Conservation (phyloP, 1,284 basidiomycete genomes). For the Cryptococcus sp. region DNA sequence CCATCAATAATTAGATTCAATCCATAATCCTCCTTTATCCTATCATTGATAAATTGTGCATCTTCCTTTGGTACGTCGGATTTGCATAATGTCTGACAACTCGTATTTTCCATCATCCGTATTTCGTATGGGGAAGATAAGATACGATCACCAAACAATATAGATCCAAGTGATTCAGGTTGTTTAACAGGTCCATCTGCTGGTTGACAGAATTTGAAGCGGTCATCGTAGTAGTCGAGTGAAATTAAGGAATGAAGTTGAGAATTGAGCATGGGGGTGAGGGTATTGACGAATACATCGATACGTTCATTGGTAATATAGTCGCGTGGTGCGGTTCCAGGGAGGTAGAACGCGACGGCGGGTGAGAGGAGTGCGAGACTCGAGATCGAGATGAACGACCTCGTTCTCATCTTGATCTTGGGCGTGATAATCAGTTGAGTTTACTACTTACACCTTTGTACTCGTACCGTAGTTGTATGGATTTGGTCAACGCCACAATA, state of each 20-base stretch:
- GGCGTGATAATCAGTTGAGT: no score
- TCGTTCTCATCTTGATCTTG: no score
- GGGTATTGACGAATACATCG: slow-evolving; percentile 69
- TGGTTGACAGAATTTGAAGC: slow-evolving; percentile 84
- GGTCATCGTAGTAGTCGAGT: slow-evolving; percentile 36
- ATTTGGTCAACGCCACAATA: no score
- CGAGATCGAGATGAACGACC: background rate
- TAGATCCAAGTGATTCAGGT: slow-evolving; percentile 85
- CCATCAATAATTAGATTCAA: slow-evolving; percentile 95
- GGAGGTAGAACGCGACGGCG: slow-evolving; percentile 61
- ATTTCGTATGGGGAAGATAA: slow-evolving; percentile 79
- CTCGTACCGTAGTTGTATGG: no score
- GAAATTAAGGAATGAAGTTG: slow-evolving; percentile 58
- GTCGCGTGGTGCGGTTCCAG: slow-evolving; percentile 71
- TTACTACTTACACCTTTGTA: no score
- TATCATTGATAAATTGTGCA: slow-evolving; percentile 82
- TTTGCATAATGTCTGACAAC: slow-evolving; percentile 74
- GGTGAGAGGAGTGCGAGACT: slow-evolving; percentile 12
- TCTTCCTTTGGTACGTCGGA: slow-evolving; percentile 63
- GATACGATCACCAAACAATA: slow-evolving; percentile 93
- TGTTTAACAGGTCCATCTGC: slow-evolving; percentile 69
- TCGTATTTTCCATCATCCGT: slow-evolving; percentile 49
- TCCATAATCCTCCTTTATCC: slow-evolving; percentile 88
- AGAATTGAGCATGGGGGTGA: slow-evolving; percentile 79
- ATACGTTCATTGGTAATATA: slow-evolving; percentile 67